Conservation (phyloP, 1,284 basidiomycete species). For the Tranzscheliella williamsii region DNA sequence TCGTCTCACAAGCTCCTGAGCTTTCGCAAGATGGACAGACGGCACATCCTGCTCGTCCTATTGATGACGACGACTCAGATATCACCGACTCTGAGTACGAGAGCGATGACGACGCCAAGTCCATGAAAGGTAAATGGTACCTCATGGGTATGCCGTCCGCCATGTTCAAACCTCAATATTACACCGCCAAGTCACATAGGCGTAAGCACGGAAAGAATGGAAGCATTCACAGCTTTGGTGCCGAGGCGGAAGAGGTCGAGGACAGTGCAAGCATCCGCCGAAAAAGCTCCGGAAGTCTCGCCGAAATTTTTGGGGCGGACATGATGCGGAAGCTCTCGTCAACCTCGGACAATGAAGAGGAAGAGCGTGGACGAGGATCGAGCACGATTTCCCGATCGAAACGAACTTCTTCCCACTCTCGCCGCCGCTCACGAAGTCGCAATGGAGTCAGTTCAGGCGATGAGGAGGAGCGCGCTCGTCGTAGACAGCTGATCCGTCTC, state of each 20-base stretch:
- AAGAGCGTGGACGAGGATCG: slow-evolving; percentile 22
- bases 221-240: slow-evolving; percentile 2
- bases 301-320: slow-evolving; percentile 11
- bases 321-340: neutral
- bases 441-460: slow-evolving; percentile 35
- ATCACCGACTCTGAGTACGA: slow-evolving; percentile 22
- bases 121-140: slow-evolving; percentile 50
- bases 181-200: slow-evolving; percentile 24
- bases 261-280: slow-evolving; percentile 19
- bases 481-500: slow-evolving; percentile 49
- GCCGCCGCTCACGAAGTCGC: slow-evolving; percentile 34
- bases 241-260: slow-evolving; percentile 5
- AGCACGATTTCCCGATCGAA: slow-evolving; percentile 9
- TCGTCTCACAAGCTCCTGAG: neutral
- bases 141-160: slow-evolving; percentile 53
- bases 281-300: slow-evolving; percentile 29
- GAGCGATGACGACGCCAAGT: slow-evolving; percentile 24
- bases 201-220: slow-evolving; percentile 14
- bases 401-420: slow-evolving; percentile 20
- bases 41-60: neutral
- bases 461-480: slow-evolving; percentile 44
- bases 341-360: slow-evolving; percentile 28
- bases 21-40: no score
- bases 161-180: slow-evolving; percentile 45
- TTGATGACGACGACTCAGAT: slow-evolving; percentile 8